A percentile compares a stretch with the other conserved stretches of the same genome.
Conservation (phyloP, 345 rosid species). For the Chamaenerion angustifolium region DNA sequence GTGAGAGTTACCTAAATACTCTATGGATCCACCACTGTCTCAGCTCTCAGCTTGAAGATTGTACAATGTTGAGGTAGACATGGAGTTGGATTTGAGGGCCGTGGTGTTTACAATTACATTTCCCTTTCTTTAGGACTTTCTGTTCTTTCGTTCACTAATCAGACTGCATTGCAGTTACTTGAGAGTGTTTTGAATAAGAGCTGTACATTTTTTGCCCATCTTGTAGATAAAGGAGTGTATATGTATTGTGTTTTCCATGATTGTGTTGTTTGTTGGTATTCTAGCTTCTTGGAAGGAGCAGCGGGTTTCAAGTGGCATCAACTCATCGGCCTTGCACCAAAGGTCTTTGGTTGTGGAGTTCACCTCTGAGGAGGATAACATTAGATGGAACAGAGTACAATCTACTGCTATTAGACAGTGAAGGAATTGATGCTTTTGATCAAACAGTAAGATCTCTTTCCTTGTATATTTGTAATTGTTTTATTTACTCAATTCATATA, state of each 20-base stretch:
- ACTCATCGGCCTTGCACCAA: constrained; percentile 95
- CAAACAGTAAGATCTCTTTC: constrained; percentile 57
- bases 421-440: constrained; percentile 96
- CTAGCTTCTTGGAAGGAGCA: constrained; percentile 96
- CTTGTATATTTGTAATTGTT: not conserved
- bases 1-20: too few relatives aligned
- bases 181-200: too few relatives aligned
- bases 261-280: constrained; percentile 6
- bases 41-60: too few relatives aligned
- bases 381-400: constrained; percentile 93
- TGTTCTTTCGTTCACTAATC: too few relatives aligned
- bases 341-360: constrained; percentile 99
- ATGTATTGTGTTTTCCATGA: not conserved
- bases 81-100: too few relatives aligned
- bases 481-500: not conserved
- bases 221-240: too few relatives aligned
- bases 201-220: too few relatives aligned
- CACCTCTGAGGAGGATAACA: constrained; percentile 77
- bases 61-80: too few relatives aligned
- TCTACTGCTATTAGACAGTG: constrained; percentile 77
- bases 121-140: too few relatives aligned
- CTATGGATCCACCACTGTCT: too few relatives aligned
- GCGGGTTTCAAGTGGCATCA: constrained; percentile 96
- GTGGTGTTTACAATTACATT: too few relatives aligned
- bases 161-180: too few relatives aligned